phyloP scores from a whole-genome alignment of 805 yeast genomes.

The Yarrowia deformans region DNA sequence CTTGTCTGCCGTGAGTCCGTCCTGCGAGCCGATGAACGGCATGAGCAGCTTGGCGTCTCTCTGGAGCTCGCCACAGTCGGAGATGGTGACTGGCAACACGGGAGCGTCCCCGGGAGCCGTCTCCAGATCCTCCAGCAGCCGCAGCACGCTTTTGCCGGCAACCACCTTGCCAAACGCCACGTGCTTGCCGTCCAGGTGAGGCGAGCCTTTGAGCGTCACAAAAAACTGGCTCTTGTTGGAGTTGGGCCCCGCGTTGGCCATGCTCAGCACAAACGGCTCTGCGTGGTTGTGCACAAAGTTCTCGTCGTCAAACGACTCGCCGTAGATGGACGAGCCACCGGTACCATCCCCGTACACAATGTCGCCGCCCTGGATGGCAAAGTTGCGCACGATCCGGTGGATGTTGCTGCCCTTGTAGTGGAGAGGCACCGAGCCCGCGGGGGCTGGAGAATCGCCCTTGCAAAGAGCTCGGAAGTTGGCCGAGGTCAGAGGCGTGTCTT shows the following conservation, averaged over 20 bases:
- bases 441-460: slow-evolving; percentile 68
- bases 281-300: slow-evolving; percentile 64
- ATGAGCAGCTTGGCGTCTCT: slow-evolving; percentile 19
- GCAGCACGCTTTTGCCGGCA: slow-evolving; percentile 79
- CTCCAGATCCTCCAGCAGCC: slow-evolving; percentile 73
- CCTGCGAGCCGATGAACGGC: slow-evolving; percentile 34
- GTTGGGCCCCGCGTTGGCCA: slow-evolving; percentile 79
- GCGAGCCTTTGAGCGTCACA: slow-evolving; percentile 87
- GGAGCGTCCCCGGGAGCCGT: slow-evolving; percentile 80
- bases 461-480: slow-evolving; percentile 86
- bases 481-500: slow-evolving; percentile 81
- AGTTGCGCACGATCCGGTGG: slow-evolving; percentile 75
- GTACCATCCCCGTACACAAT: slow-evolving; percentile 66
- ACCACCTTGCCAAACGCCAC: slow-evolving; percentile 96
- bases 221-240: slow-evolving; percentile 92
- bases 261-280: slow-evolving; percentile 73
- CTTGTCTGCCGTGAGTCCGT: slow-evolving; percentile 15
- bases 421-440: slow-evolving; percentile 60
- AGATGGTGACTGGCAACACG: slow-evolving; percentile 65
- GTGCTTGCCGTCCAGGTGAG: slow-evolving; percentile 93
- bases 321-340: slow-evolving; percentile 83
- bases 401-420: slow-evolving; percentile 68
- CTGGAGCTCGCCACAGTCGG: slow-evolving; percentile 71
- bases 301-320: slow-evolving; percentile 77
- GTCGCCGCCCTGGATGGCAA: slow-evolving; percentile 91